Evolutionary conservation across 495 filamentous ascomycete genomes (phyloP), one percentile per base, ranked within the genome.

Genomic region (Hypomontagnella monticulosa): DNA sequence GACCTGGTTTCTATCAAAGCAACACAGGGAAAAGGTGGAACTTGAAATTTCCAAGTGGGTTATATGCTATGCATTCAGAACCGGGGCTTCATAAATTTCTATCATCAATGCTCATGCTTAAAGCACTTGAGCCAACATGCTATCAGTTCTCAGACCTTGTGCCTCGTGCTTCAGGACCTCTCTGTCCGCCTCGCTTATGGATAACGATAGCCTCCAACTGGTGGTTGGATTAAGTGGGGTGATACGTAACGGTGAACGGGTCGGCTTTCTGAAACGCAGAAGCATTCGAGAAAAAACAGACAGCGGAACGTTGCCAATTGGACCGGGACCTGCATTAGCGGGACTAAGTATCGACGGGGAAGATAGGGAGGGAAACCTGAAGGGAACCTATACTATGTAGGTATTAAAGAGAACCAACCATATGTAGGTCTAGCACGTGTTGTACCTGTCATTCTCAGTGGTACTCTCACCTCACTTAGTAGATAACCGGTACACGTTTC

Each of bases 291-390:
- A 69, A 69, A 58, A 46, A 40, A 58, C 40, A 14, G 6, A 40
- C 51, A 61, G 56, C 66, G 66, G 66, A 69, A 69, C 56, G 44
- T 53, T 64, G 66, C 66, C 66, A 69, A 69, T 69, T 69, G 66
- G 66, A 32, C 60, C 66, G 60, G 66, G 65, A 58, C 60, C 66
- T 69, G 66, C 66, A 69, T 60, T 69, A 64, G 66, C 58, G 66
- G 51, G 43, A 42, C 55, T 18, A 61, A 63, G 51, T 69, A 69
- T 60, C 60, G 60, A 57, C 66, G 66, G 66, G 66, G 66, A 69
- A 69, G 43, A 54, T 34, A 58, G 59, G 49, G 56, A 49, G 57
- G 18, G 15, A 42, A 42, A 23, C 36, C 30, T 18, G 42, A 20
- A 15, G 14, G 20, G 14, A 1, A 20, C 36, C 10, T 38, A 38